phyloP scores from a whole-genome alignment of 495 filamentous ascomycete species.

The Aspergillus mulundensis region DNA sequence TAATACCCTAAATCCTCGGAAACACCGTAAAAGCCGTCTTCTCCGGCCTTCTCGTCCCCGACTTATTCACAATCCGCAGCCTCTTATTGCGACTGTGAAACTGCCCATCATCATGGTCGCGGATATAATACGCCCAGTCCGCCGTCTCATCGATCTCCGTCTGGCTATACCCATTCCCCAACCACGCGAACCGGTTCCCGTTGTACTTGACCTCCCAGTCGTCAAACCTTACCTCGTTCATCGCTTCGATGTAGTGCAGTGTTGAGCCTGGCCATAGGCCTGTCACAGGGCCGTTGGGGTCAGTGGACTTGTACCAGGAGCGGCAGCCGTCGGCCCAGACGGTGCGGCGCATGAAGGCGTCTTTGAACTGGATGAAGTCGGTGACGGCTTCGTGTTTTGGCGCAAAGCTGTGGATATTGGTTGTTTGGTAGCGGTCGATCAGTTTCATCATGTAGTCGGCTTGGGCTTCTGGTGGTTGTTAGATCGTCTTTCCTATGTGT shows the following conservation, averaged over 20 bases:
- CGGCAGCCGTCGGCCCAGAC: slow-evolving; percentile 39
- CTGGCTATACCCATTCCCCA: slow-evolving; percentile 22
- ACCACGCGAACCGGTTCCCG: slow-evolving; percentile 22
- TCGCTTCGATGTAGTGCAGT: slow-evolving; percentile 50
- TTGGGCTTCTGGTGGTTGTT: slow-evolving; percentile 19
- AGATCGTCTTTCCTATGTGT: not conserved
- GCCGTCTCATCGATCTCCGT: not conserved
- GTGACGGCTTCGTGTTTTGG: slow-evolving; percentile 20
- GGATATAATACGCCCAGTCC: slow-evolving; percentile 5
- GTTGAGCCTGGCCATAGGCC: slow-evolving; percentile 30
- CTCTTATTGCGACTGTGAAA: not conserved
- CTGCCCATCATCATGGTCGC: not conserved
- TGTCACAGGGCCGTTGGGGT: slow-evolving; percentile 8
- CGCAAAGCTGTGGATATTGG: slow-evolving; percentile 8
- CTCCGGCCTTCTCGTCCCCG: not conserved
- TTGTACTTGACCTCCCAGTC: slow-evolving; percentile 38
- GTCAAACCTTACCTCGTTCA: slow-evolving; percentile 44
- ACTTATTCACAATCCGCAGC: not conserved
- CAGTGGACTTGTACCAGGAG: slow-evolving; percentile 35
- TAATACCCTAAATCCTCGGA: not conserved
- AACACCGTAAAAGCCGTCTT: not conserved
- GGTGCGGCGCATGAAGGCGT: slow-evolving; percentile 31
- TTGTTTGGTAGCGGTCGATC: slow-evolving; percentile 10
- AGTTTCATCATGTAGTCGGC: slow-evolving; percentile 23
- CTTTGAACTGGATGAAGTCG: slow-evolving; percentile 37